A percentile compares a stretch with the other conserved stretches of the same genome.
These are phyloP conservation scores for Mucor plumbeus DNA, from an alignment of 371 early-diverging fungal species.

Conservation along the genomic window DNA sequence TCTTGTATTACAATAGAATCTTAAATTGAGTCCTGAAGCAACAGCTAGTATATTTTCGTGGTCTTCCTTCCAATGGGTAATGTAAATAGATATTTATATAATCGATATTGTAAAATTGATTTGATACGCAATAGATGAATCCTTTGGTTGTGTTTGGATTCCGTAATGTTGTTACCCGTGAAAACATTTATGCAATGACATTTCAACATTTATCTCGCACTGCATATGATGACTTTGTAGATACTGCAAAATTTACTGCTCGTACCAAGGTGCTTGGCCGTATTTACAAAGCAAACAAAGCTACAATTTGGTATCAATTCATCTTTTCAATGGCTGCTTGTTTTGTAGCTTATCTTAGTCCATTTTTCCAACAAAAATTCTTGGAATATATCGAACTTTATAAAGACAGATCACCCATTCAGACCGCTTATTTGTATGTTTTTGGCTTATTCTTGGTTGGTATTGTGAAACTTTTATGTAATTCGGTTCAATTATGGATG, in stretches of 20 bases:
- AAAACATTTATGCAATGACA: slow-evolving; percentile 39
- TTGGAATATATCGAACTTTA: slow-evolving; percentile 44
- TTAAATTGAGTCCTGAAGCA: slow-evolving; percentile 39
- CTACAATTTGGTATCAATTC: slow-evolving; percentile 36
- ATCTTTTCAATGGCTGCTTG: slow-evolving; percentile 42
- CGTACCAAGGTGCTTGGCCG: slow-evolving; percentile 26
- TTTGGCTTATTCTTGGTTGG: slow-evolving; percentile 53
- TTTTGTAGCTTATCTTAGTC: slow-evolving; percentile 37
- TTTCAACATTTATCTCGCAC: slow-evolving; percentile 38
- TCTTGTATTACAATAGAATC: slow-evolving; percentile 21
- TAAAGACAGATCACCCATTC: slow-evolving; percentile 29
- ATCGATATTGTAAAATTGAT: neutral
- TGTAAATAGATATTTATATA: neutral
- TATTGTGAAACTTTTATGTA: slow-evolving; percentile 40
- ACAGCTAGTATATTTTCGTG: slow-evolving; percentile 46
- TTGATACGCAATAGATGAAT: slow-evolving; percentile 31
- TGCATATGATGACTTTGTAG: slow-evolving; percentile 32
- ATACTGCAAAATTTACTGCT: neutral
- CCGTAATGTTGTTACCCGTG: slow-evolving; percentile 23
- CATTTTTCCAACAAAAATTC: slow-evolving; percentile 53
- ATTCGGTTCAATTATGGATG: slow-evolving; percentile 49
- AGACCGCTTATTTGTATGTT: slow-evolving; percentile 49
- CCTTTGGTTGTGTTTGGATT: slow-evolving; percentile 40
- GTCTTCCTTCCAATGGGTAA: slow-evolving; percentile 48
- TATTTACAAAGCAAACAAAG: slow-evolving; percentile 33